phyloP scores from a whole-genome alignment of 306 rosid genomes.

The Prunus mongolica region DNA sequence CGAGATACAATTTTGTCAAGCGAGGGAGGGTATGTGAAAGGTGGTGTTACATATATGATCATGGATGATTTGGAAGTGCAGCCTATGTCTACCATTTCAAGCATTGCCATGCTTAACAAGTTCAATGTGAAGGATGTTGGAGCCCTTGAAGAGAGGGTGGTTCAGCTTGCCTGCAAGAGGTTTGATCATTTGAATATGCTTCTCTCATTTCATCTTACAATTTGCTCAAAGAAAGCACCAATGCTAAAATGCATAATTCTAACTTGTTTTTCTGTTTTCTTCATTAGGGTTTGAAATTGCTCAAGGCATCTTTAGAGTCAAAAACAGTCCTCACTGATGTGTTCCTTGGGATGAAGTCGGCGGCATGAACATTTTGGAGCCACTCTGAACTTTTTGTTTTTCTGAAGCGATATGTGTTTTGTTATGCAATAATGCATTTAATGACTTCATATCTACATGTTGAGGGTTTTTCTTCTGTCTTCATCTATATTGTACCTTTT shows the following conservation, averaged over 20 bases:
- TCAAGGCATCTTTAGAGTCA: background rate
- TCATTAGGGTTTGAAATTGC: slow-evolving; percentile 18
- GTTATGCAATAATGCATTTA: too few relatives aligned
- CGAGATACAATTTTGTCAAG: background rate
- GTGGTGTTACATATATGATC: slow-evolving; percentile 11
- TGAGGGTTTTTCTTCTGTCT: too few relatives aligned
- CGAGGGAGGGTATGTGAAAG: slow-evolving; percentile 14
- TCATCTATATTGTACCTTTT: too few relatives aligned
- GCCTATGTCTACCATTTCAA: slow-evolving; percentile 9
- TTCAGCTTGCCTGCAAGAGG: slow-evolving; percentile 5
- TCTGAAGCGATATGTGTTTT: too few relatives aligned
- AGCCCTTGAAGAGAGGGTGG: slow-evolving; percentile 9
- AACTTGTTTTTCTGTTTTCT: background rate
- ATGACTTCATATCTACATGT: too few relatives aligned
- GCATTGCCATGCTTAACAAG: background rate
- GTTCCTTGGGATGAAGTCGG: background rate
- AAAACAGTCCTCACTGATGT: slow-evolving; percentile 9
- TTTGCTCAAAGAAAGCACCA: background rate
- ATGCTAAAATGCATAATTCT: too few relatives aligned
- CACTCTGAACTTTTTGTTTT: too few relatives aligned
- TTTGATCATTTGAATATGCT: background rate
- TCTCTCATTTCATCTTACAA: background rate
- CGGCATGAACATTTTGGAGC: too few relatives aligned
- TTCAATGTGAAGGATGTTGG: background rate
- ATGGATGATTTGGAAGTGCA: slow-evolving; percentile 25